Conservation (phyloP, 208 protist species). For the Porcisia hertigi region DNA sequence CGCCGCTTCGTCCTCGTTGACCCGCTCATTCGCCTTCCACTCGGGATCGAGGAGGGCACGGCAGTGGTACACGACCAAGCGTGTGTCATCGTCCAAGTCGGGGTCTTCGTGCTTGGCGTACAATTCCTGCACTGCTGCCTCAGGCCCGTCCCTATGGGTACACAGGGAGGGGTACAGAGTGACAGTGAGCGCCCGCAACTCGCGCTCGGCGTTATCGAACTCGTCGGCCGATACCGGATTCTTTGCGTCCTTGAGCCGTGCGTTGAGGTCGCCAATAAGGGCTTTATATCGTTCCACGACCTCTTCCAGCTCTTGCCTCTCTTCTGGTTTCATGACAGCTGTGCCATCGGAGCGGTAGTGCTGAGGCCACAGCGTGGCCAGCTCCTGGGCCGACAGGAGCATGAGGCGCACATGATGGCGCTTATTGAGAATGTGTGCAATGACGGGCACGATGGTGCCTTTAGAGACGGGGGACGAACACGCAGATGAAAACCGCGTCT, state of each 20-base stretch:
- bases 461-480: not conserved
- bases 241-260: constrained; percentile 49
- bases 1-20: constrained; percentile 40
- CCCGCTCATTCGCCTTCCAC: constrained; percentile 62
- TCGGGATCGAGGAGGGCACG: constrained; percentile 66
- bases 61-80: constrained; percentile 82
- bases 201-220: constrained; percentile 39
- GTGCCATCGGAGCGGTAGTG: not conserved
- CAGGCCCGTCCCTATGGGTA: constrained; percentile 27
- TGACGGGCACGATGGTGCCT: constrained; percentile 26
- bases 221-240: constrained; percentile 33
- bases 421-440: constrained; percentile 64
- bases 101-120: constrained; percentile 67
- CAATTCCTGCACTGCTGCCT: constrained; percentile 47
- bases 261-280: constrained; percentile 32
- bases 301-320: not conserved
- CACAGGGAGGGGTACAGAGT: constrained; percentile 55
- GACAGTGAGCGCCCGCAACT: constrained; percentile 45
- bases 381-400: constrained; percentile 71
- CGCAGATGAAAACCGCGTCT: not conserved
- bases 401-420: constrained; percentile 73
- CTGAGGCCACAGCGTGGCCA: constrained; percentile 25
- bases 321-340: not conserved
- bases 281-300: constrained; percentile 19
- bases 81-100: constrained; percentile 69